phyloP scores from a whole-genome alignment of 129 eudicot genomes.

The Tagetes patula region DNA sequence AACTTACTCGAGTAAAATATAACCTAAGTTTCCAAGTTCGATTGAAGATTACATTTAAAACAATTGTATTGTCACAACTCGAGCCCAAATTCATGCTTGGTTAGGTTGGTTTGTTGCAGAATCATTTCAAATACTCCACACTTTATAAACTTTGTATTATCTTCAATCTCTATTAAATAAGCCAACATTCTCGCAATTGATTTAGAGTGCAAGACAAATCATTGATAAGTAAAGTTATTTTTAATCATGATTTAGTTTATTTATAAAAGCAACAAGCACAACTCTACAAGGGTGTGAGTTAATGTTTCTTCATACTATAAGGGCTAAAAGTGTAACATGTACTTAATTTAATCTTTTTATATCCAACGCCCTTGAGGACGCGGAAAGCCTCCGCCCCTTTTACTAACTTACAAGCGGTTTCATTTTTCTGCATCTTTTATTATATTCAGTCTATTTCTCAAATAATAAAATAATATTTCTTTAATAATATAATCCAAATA shows the following conservation, averaged over 20 bases:
- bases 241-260: too few relatives aligned
- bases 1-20: not conserved
- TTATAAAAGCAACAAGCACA: too few relatives aligned
- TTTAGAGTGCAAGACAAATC: too few relatives aligned
- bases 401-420: constrained; percentile 25
- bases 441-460: not conserved
- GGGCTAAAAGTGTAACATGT: constrained; percentile 1
- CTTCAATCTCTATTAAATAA: too few relatives aligned
- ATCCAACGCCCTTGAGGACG: constrained; percentile 25
- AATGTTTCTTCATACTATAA: not conserved
- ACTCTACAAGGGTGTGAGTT: not conserved
- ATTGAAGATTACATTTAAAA: not conserved
- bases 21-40: not conserved
- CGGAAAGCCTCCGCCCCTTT: constrained; percentile 24
- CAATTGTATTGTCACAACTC: too few relatives aligned
- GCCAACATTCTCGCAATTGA: too few relatives aligned
- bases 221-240: too few relatives aligned
- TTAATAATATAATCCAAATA: not conserved
- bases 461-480: not conserved
- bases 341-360: not conserved
- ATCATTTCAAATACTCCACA: too few relatives aligned
- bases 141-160: too few relatives aligned
- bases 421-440: constrained; percentile 22
- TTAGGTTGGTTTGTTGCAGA: too few relatives aligned
- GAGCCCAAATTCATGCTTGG: too few relatives aligned